Conservation (phyloP, 1,284 basidiomycete species). For the Cystobasidium pallidum region DNA sequence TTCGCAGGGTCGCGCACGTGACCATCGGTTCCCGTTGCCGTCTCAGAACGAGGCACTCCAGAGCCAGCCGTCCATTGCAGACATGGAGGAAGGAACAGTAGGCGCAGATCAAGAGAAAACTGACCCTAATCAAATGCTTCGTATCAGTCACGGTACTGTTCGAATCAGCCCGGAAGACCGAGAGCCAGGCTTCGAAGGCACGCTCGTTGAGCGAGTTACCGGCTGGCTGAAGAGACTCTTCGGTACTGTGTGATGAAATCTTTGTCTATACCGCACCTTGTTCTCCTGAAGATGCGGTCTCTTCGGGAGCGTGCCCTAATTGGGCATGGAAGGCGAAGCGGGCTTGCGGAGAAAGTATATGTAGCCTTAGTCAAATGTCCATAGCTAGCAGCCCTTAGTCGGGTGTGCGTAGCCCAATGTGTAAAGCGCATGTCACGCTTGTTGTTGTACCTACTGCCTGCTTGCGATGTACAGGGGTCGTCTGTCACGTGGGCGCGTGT, state of each 20-base stretch:
- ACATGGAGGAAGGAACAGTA: conserved; percentile 10
- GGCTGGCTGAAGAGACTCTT: conserved; percentile 31
- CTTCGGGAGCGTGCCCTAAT: background rate
- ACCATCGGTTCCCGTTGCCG: conserved; percentile 2
- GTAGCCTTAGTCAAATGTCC: no score
- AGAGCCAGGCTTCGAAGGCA: conserved; percentile 24
- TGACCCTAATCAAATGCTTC: background rate
- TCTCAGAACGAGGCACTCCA: background rate
- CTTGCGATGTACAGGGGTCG: background rate
- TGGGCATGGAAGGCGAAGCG: no score
- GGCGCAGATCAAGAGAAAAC: conserved; percentile 2
- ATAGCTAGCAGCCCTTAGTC: no score
- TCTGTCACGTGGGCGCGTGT: background rate
- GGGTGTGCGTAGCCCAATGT: no score
- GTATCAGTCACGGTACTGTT: conserved; percentile 20
- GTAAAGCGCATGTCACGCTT: background rate
- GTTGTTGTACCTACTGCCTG: conserved; percentile 1
- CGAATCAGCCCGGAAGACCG: conserved; percentile 18
- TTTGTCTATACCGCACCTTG: background rate
- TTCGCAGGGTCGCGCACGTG: conserved; percentile 12
- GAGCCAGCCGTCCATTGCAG: background rate
- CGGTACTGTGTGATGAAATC: background rate
- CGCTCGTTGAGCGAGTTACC: conserved; percentile 27
- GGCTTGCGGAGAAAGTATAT: no score
- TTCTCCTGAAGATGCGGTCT: background rate